Evolutionary conservation across 2,329 filamentous ascomycete species (phyloP), one percentile per base, ranked within the genome.

Genomic region (Colletotrichum simmondsii): DNA sequence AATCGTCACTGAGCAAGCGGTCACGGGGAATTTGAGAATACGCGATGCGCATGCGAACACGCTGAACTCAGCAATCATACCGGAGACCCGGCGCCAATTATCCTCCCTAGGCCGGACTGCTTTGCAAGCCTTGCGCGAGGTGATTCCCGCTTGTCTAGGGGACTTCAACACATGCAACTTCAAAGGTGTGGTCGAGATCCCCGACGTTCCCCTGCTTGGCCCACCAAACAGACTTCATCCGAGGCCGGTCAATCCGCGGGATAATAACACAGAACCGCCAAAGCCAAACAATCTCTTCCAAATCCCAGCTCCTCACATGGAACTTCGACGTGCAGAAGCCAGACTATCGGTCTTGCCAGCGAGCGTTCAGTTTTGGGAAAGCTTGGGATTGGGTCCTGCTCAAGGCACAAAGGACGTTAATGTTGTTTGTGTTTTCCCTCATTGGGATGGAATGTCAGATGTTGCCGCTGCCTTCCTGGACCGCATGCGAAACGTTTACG

Each of bases 301-400:
- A 53, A 89, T 97, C 2, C 88, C 89, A 1, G 85, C 91, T 0
- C 94, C 94, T 1, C 92, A 94, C 77, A 84, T 97, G 49, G 91
- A 94, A 75, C 85, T 97, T 12, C 91, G 92, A 61, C 88, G 94
- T 65, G 89, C 91, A 24, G 92, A 95, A 52, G 87, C 88, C 2
- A 89, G 89, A 60, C 88, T 95, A 68, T 94, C 95, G 12, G 86
- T 97, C 52, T 85, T 96, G 26, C 93, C 94, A 2, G 90, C 94
- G 0, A 92, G 93, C 0, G 84, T 96, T 24, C 84, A 88, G 1
- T 97, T 97, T 78, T 97, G 94, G 95, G 94, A 97, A 78, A 91
- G 92, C 59, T 84, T 97, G 22, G 93, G 94, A 0, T 86, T 97
- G 2, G 90, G 90, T 2, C 94, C 94, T 4, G 90, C 90, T 10